Evolutionary conservation across 306 rosid genomes (phyloP).

Genomic region (Dalbergia cochinchinensis): DNA sequence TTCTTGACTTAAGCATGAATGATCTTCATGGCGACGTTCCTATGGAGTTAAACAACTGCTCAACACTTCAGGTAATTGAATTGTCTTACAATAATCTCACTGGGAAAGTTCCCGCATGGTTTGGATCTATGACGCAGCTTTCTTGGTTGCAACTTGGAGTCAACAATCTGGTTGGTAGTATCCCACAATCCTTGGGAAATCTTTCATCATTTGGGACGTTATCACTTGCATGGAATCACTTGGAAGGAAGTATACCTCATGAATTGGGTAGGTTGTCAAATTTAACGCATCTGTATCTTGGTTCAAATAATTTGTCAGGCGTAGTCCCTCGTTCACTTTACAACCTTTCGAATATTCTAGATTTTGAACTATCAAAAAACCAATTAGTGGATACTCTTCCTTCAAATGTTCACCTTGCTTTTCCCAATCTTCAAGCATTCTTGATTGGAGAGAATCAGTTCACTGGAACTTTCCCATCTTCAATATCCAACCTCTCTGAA

Average conservation of each 20-base stretch:
- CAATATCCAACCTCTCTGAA: slow-evolving; percentile 41
- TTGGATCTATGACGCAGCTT: slow-evolving; percentile 18
- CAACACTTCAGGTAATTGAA: not conserved
- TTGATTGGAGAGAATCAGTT: not conserved
- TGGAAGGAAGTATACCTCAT: slow-evolving; percentile 40
- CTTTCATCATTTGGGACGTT: slow-evolving; percentile 14
- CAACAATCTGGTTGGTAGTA: slow-evolving; percentile 42
- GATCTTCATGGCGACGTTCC: slow-evolving; percentile 36
- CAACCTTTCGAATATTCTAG: slow-evolving; percentile 40
- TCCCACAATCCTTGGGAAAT: slow-evolving; percentile 45
- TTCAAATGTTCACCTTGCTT: slow-evolving; percentile 35
- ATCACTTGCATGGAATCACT: slow-evolving; percentile 2
- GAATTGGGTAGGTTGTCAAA: slow-evolving; percentile 32
- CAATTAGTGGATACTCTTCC: slow-evolving; percentile 25
- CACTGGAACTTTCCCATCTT: slow-evolving; percentile 19
- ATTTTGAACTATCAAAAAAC: not conserved
- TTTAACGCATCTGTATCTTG: not conserved
- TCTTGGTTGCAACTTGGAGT: not conserved
- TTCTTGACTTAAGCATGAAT: slow-evolving; percentile 33
- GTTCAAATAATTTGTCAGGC: slow-evolving; percentile 1
- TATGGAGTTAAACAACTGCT: slow-evolving; percentile 19
- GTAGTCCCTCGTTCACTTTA: slow-evolving; percentile 41
- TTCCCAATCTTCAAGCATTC: slow-evolving; percentile 2
- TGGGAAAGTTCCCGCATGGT: slow-evolving; percentile 38
- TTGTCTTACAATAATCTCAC: not conserved